Conservation (phyloP, 75 land plant species). For the Cunninghamia lanceolata region DNA sequence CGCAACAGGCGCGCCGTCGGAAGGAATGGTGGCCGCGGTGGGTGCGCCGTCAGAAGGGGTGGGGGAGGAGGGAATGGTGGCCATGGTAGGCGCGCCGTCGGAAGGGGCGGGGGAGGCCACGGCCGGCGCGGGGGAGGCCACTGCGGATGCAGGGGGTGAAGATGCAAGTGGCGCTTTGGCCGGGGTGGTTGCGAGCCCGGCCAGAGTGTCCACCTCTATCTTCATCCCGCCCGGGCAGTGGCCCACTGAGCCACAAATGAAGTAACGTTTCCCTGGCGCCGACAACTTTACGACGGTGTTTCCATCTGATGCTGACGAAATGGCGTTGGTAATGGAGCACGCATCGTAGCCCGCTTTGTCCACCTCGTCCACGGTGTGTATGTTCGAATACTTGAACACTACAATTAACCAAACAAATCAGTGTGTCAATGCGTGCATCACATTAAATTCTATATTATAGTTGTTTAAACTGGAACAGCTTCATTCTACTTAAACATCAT, state of each 20-base stretch:
- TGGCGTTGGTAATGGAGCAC: conserved; percentile 36
- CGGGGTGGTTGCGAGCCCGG: not conserved
- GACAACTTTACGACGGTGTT: conserved; percentile 22
- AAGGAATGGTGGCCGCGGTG: not conserved
- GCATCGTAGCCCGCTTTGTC: conserved; percentile 33
- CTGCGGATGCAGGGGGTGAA: not conserved
- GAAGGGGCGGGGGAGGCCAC: not conserved
- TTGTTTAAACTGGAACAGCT: too few species aligned
- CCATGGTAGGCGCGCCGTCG: not conserved
- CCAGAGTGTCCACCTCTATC: conserved; percentile 11
- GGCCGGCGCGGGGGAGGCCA: conserved; percentile 1
- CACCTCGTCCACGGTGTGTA: conserved; percentile 44
- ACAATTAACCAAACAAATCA: not conserved
- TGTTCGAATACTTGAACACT: conserved; percentile 56
- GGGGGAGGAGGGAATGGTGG: not conserved
- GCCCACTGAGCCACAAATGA: conserved; percentile 33
- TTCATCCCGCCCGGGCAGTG: conserved; percentile 44
- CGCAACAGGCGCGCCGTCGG: not conserved
- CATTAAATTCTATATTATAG: too few species aligned
- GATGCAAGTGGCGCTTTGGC: not conserved
- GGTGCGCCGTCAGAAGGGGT: not conserved
- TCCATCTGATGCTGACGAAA: conserved; percentile 13
- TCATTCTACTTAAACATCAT: too few species aligned
- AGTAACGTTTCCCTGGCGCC: conserved; percentile 23
- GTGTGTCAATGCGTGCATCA: too few species aligned